Conservation (phyloP, 305 asterid genomes). For the Caryopteris hybrid region DNA sequence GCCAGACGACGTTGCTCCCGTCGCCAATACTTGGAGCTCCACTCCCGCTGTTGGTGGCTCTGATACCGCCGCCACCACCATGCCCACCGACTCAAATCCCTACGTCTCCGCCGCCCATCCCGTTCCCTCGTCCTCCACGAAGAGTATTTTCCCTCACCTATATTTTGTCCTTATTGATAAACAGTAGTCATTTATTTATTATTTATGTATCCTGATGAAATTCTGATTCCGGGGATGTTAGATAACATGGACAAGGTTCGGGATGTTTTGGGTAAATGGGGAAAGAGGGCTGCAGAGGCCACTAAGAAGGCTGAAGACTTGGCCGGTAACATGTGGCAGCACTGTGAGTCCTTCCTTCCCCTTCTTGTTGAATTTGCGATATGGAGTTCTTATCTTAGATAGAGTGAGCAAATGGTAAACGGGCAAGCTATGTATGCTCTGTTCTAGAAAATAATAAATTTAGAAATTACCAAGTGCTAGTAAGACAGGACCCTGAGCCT, state of each 20-base stretch:
- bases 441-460: no score
- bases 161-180: not conserved
- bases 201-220: not conserved
- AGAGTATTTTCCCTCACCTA: constrained; percentile 36
- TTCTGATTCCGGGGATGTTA: constrained; percentile 14
- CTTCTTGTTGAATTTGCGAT: no score
- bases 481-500: not conserved
- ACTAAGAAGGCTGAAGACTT: constrained; percentile 78
- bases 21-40: constrained; percentile 54
- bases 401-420: no score
- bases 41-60: constrained; percentile 21
- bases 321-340: constrained; percentile 98
- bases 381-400: no score
- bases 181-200: not conserved
- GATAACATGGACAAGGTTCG: constrained; percentile 70
- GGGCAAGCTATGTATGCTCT: no score
- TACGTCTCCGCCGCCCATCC: constrained; percentile 57
- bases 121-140: constrained; percentile 43
- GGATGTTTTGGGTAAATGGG: constrained; percentile 73
- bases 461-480: no score
- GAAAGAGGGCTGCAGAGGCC: constrained; percentile 87
- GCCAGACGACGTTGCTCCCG: constrained; percentile 60
- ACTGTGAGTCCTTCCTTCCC: constrained; percentile 49
- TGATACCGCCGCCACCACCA: constrained; percentile 44
- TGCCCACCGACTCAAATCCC: constrained; percentile 84